A percentile compares a stretch with the other conserved stretches of the same genome.
Conservation (phyloP, 305 asterid genomes). For the Petunia hybrid region DNA sequence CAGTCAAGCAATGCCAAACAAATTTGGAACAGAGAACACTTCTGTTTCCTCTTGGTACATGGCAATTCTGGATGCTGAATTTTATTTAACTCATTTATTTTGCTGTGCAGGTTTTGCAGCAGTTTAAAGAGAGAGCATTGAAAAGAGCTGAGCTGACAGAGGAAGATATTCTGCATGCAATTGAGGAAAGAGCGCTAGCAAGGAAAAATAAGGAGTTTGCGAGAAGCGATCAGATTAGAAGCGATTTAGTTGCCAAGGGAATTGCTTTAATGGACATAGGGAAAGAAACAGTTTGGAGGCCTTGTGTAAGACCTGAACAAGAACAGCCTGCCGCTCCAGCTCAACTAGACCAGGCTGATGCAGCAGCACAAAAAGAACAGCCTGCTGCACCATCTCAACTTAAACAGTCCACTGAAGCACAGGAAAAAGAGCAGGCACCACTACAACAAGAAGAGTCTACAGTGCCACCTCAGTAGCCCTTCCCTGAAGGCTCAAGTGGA, state of each 20-base stretch:
- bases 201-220: conserved; percentile 66
- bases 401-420: conserved; percentile 1
- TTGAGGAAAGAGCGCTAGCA: conserved; percentile 68
- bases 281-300: conserved; percentile 82
- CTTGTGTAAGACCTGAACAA: conserved; percentile 60
- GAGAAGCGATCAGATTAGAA: conserved; percentile 72
- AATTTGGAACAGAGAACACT: neutral
- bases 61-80: neutral
- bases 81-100: conserved; percentile 16
- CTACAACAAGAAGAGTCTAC: conserved; percentile 26
- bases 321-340: conserved; percentile 37
- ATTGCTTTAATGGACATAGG: conserved; percentile 85
- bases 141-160: conserved; percentile 68
- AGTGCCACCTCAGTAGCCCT: conserved; percentile 33
- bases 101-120: conserved; percentile 58
- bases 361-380: conserved; percentile 33
- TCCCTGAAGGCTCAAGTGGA: neutral
- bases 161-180: conserved; percentile 56
- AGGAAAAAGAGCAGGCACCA: conserved; percentile 33
- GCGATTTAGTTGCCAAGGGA: conserved; percentile 65
- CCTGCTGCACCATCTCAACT: conserved; percentile 12
- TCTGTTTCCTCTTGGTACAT: neutral
- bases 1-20: neutral
- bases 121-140: conserved; percentile 81
- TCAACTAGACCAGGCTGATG: neutral